Evolutionary conservation across 257 asterid species (phyloP).

Genomic region (Ajuga chamaepitys): DNA sequence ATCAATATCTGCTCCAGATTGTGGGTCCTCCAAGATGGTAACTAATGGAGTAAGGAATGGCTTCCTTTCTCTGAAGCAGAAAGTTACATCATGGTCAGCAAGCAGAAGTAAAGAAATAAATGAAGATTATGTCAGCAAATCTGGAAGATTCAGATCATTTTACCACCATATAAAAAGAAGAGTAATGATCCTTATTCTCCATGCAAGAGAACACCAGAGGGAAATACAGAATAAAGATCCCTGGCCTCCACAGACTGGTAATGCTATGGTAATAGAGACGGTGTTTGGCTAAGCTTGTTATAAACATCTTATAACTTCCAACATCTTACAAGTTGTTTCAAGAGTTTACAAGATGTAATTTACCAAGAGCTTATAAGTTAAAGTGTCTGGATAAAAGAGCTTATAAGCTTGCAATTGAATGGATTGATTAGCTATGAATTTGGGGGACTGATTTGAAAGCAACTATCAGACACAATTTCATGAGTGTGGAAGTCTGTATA

Average conservation of each 20-base stretch:
- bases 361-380: no score
- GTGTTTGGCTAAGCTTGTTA: no score
- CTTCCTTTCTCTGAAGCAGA: slow-evolving; percentile 67
- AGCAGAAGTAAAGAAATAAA: slow-evolving; percentile 4
- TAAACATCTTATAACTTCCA: no score
- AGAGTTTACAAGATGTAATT: no score
- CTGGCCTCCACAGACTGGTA: no score
- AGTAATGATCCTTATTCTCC: background rate
- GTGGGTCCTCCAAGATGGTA: slow-evolving; percentile 73
- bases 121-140: background rate
- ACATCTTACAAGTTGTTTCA: no score
- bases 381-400: no score
- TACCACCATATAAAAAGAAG: background rate
- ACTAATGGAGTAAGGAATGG: slow-evolving; percentile 78
- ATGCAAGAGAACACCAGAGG: background rate
- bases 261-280: background rate
- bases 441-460: no score
- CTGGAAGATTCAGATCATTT: background rate
- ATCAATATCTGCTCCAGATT: slow-evolving; percentile 58
- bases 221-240: background rate
- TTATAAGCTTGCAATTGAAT: no score
- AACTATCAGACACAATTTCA: no score
- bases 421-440: no score
- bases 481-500: no score
- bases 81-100: slow-evolving; percentile 12